Evolutionary conservation across 176 grass and related monocot species (phyloP), one percentile per base, ranked within the genome.

Genomic region (Triticum aestivum): DNA sequence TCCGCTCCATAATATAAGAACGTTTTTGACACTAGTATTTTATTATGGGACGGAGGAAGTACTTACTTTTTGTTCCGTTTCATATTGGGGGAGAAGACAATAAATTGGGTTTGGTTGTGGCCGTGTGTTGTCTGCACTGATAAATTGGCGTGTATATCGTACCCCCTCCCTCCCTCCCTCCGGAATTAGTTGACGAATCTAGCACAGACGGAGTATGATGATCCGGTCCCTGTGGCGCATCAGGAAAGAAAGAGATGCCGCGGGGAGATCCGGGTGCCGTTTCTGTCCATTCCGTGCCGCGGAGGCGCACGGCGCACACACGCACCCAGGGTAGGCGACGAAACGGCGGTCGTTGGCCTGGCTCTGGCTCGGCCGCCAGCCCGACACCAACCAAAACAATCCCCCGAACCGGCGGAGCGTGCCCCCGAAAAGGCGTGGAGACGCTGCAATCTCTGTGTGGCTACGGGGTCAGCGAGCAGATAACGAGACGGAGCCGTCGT

Each of bases 371-470:
- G 65, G 65, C 32, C 32, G 32, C 17, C 66, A 10, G 63, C 27
- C 65, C 29, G 35, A 9, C 72, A 49, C 72, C 72, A 75, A 74
- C 45, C 70, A 73, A 74, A 83, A 41, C 29, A 9, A 6, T 14
- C 34, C 32, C 32, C 49, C 9, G 51, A 73, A 64, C 13, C 2
- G 15, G 1, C 54, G 54, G 54, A 59, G 54, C 54, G 54, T 59
- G 54, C 54, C 54, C 54, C 54, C 6, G 54, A 21, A 59, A 33
- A 62, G 20, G 30, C 34, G 11, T 15, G 77, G 67, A 66, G 4
- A 11, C 78, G 79, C 89, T 5, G 54, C 84, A 73, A 84, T 47
- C 38, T 83, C 20, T 87, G 79, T 87, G 79, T 84, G 85, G 80
- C 74, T 35, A 1, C 2, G 49, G 47, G 49, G 24, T 6, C 69